Conservation (phyloP, 805 yeast species). For the Blastobotrys terrestris region DNA sequence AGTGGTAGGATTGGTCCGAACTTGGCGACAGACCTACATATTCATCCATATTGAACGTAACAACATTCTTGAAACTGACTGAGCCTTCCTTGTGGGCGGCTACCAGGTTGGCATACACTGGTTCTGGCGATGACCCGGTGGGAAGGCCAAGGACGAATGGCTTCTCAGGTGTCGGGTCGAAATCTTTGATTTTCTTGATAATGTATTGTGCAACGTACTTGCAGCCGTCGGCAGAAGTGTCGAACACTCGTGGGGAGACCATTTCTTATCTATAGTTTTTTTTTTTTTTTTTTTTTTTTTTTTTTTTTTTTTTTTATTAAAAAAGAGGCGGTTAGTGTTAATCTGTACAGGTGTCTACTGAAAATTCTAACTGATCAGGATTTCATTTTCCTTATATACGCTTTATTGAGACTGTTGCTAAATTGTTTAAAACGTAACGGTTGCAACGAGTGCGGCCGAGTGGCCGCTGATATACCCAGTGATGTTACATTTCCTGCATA, state of each 20-base stretch:
- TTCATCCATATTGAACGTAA: slow-evolving; percentile 60
- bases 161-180: slow-evolving; percentile 38
- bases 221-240: slow-evolving; percentile 15
- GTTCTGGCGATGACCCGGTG: slow-evolving; percentile 57
- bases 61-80: slow-evolving; percentile 46
- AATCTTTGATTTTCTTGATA: slow-evolving; percentile 38
- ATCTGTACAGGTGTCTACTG: background rate
- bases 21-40: slow-evolving; percentile 44
- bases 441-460: background rate
- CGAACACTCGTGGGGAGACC: background rate
- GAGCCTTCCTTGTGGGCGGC: slow-evolving; percentile 38
- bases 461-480: background rate
- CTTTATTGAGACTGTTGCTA: background rate
- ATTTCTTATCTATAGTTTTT: background rate
- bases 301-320: too few species aligned
- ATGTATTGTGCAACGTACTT: slow-evolving; percentile 42
- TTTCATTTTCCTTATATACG: background rate
- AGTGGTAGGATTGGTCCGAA: slow-evolving; percentile 48
- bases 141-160: slow-evolving; percentile 53
- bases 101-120: slow-evolving; percentile 43
- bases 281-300: too few species aligned
- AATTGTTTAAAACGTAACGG: background rate
- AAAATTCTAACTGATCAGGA: too few species aligned
- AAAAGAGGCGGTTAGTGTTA: too few species aligned
- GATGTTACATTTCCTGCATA: background rate